These are phyloP conservation scores for Paramecium caudatum DNA, from an alignment of 73 alveolate species.

Conservation along the genomic window DNA sequence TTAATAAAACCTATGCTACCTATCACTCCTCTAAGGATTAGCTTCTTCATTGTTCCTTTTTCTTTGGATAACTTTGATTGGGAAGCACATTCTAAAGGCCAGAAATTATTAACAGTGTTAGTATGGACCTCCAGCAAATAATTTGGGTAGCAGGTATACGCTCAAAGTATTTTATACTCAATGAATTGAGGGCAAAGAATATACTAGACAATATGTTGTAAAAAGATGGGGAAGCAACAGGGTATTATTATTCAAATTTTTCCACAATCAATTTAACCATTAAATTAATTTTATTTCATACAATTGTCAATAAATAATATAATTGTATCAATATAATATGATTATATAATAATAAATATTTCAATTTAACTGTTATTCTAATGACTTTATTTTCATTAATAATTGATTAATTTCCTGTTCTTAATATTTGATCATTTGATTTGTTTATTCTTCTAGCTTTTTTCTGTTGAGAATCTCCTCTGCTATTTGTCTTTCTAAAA, in stretches of 20 bases:
- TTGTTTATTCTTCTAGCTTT: neutral
- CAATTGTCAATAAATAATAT: too few species aligned
- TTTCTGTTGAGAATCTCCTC: neutral
- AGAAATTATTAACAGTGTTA: neutral
- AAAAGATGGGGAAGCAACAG: neutral
- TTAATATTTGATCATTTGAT: constrained; percentile 18
- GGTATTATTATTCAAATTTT: constrained; percentile 6
- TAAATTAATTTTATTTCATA: too few species aligned
- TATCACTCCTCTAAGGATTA: constrained; percentile 30
- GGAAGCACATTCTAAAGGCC: neutral
- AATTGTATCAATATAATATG: too few species aligned
- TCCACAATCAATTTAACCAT: too few species aligned
- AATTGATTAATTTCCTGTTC: constrained; percentile 23
- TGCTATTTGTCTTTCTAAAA: neutral
- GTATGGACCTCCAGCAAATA: neutral
- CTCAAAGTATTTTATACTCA: constrained; percentile 27
- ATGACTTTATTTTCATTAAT: too few species aligned
- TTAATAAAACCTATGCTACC: constrained; percentile 23
- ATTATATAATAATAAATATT: too few species aligned
- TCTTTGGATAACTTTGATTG: constrained; percentile 2
- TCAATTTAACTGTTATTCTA: too few species aligned
- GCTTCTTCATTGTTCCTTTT: neutral
- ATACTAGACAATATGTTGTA: constrained; percentile 11
- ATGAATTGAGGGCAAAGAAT: neutral
- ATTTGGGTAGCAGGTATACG: constrained; percentile 32